phyloP scores from a whole-genome alignment of 2,329 filamentous ascomycete species.

The Neonectria neomacrospora region DNA sequence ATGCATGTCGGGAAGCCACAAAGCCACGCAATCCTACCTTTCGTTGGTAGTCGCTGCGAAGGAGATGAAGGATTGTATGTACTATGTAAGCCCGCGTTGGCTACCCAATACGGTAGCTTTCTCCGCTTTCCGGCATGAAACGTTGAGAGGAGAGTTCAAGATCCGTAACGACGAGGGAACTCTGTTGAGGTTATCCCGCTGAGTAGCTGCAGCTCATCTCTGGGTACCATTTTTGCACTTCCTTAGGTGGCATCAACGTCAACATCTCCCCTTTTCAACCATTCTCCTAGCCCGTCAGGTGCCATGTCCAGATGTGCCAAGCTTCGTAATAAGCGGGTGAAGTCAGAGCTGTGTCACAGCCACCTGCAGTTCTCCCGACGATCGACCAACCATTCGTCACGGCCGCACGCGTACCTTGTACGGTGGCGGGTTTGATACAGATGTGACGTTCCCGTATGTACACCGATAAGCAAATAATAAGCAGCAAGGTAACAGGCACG shows the following conservation, averaged over 20 bases:
- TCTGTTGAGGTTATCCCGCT: background rate
- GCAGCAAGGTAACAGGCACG: background rate
- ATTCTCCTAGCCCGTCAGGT: background rate
- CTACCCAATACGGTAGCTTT: background rate
- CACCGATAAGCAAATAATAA: conserved; percentile 8
- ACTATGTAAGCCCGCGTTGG: background rate
- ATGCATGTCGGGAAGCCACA: conserved; percentile 3
- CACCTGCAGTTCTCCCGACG: conserved; percentile 6
- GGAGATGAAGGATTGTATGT: background rate
- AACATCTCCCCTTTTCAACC: background rate
- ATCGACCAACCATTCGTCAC: conserved; percentile 5
- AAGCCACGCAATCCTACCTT: conserved; percentile 14
- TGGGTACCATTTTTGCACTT: background rate
- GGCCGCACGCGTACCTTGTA: background rate
- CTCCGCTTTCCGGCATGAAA: background rate
- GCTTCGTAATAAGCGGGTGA: conserved; percentile 18
- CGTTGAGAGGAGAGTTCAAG: background rate
- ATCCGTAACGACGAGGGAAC: background rate
- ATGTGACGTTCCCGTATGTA: conserved; percentile 12
- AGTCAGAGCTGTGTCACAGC: background rate
- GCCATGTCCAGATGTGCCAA: conserved; percentile 18
- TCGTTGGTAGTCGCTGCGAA: conserved; percentile 2
- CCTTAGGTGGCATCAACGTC: background rate
- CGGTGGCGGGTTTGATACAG: conserved; percentile 4
- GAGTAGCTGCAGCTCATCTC: background rate